A percentile compares a stretch with the other conserved stretches of the same genome.
Evolutionary conservation across 495 filamentous ascomycete species (phyloP).

Genomic region (Glarea lozoyensis): DNA sequence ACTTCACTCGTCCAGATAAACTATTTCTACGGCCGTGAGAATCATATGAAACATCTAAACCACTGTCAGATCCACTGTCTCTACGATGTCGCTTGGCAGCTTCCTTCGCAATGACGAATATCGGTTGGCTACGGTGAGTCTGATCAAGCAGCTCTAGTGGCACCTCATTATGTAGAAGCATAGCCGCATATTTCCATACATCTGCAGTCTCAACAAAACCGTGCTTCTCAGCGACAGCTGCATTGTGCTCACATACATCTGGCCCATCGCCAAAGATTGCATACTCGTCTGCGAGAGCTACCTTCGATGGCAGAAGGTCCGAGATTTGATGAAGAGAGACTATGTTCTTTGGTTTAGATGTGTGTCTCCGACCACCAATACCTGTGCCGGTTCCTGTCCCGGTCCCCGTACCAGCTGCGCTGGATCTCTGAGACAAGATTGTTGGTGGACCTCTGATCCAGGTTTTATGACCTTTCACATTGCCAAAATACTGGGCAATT

Average conservation of each 20-base stretch:
- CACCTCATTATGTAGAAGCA: constrained; percentile 68
- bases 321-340: constrained; percentile 64
- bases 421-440: constrained; percentile 39
- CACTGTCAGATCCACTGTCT: constrained; percentile 41
- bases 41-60: constrained; percentile 27
- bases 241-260: constrained; percentile 76
- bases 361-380: constrained; percentile 34
- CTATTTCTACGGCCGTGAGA: constrained; percentile 6
- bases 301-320: constrained; percentile 65
- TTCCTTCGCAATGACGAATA: constrained; percentile 54
- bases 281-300: constrained; percentile 66
- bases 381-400: constrained; percentile 41
- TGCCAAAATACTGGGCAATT: constrained; percentile 18
- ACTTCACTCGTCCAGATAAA: constrained; percentile 62
- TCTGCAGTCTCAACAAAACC: constrained; percentile 68
- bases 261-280: constrained; percentile 72
- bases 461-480: constrained; percentile 5
- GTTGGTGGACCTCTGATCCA: constrained; percentile 17
- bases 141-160: constrained; percentile 55
- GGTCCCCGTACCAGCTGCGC: constrained; percentile 29
- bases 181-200: constrained; percentile 72
- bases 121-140: constrained; percentile 37
- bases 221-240: constrained; percentile 61
- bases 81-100: constrained; percentile 18
- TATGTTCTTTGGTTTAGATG: constrained; percentile 39